phyloP scores from a whole-genome alignment of 2,329 filamentous ascomycete species.

The Paecilomyces sp. region DNA sequence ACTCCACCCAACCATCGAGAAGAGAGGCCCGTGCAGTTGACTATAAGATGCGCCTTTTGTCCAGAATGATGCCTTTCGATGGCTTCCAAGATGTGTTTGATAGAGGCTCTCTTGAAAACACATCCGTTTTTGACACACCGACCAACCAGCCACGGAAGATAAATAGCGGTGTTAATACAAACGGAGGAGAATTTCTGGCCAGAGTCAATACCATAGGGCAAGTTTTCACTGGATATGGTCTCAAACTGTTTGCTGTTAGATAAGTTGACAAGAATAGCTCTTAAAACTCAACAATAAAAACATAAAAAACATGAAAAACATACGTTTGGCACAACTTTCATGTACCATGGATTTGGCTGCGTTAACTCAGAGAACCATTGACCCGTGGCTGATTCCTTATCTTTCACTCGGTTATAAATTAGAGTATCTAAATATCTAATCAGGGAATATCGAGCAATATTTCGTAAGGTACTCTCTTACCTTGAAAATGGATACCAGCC shows the following conservation, averaged over 20 bases:
- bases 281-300: no score
- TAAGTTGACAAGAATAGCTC: background rate
- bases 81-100: conserved; percentile 69
- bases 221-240: conserved; percentile 43
- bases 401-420: conserved; percentile 57
- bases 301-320: no score
- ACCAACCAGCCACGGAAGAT: conserved; percentile 76
- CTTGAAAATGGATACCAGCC: conserved; percentile 73
- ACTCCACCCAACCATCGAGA: conserved; percentile 75
- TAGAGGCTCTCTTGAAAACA: conserved; percentile 54
- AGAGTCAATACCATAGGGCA: conserved; percentile 61
- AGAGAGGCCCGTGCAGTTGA: conserved; percentile 81
- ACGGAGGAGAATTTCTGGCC: conserved; percentile 73
- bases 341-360: conserved; percentile 65
- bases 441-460: background rate
- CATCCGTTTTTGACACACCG: conserved; percentile 71
- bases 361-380: conserved; percentile 63
- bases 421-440: conserved; percentile 33
- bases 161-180: conserved; percentile 85
- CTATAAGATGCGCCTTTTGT: conserved; percentile 55
- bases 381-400: conserved; percentile 47
- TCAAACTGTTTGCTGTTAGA: background rate
- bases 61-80: conserved; percentile 52
- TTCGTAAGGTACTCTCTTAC: no score
- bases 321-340: conserved; percentile 61